Conservation (phyloP, 345 rosid genomes). For the Combretum micranthum region DNA sequence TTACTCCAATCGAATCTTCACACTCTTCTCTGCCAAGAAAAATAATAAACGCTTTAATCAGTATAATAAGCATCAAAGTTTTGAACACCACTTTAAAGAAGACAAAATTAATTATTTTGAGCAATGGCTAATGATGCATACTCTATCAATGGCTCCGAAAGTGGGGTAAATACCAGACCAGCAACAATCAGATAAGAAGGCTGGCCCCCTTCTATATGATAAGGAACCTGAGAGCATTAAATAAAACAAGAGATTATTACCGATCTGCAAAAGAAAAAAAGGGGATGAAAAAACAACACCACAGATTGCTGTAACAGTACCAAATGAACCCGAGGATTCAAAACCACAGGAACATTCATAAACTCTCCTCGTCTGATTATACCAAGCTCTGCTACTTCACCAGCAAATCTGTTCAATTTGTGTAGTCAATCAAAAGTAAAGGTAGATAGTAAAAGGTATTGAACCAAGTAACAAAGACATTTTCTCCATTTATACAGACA, state of each 20-base stretch:
- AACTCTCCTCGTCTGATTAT: slow-evolving; percentile 61
- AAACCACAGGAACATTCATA: slow-evolving; percentile 53
- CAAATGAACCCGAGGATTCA: slow-evolving; percentile 88
- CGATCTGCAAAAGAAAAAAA: not conserved
- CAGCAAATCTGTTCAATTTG: slow-evolving; percentile 61
- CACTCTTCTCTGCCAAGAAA: slow-evolving; percentile 58
- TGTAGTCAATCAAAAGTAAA: slow-evolving; percentile 3
- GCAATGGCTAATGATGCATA: slow-evolving; percentile 23
- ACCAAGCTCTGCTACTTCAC: slow-evolving; percentile 80
- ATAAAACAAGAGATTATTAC: not conserved
- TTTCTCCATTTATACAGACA: no score
- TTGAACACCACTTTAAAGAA: not conserved
- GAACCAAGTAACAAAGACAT: no score
- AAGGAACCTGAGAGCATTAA: slow-evolving; percentile 62
- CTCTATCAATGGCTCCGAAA: slow-evolving; percentile 96
- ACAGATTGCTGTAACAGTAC: slow-evolving; percentile 25
- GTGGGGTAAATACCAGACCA: slow-evolving; percentile 97
- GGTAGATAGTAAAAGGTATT: no score
- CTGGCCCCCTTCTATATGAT: slow-evolving; percentile 80
- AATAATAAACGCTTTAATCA: not conserved
- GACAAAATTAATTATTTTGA: not conserved
- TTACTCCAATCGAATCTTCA: slow-evolving; percentile 84
- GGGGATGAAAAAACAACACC: slow-evolving; percentile 3
- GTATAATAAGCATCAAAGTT: no score
- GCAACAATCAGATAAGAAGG: slow-evolving; percentile 90